Percentiles rank a stretch among this genome's conserved stretches.
Evolutionary conservation across 2,329 filamentous ascomycete genomes (phyloP).

Genomic region (Lojkania enalia): DNA sequence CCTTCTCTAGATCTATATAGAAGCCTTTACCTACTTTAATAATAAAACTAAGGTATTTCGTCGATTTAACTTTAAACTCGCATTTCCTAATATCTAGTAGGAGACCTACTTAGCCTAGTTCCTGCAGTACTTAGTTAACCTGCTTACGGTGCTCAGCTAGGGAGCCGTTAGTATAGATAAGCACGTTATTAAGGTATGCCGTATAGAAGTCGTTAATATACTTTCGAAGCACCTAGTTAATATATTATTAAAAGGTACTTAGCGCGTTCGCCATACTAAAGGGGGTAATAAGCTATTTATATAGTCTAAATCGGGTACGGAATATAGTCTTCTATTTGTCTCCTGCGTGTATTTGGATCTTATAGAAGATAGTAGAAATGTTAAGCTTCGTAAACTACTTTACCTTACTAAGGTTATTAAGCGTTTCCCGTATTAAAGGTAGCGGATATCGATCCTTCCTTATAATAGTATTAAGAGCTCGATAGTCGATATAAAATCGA

Average conservation of each 20-base stretch:
- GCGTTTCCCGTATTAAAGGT: slow-evolving; percentile 37
- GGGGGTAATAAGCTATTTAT: slow-evolving; percentile 38
- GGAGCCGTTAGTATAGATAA: slow-evolving; percentile 20
- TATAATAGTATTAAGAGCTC: slow-evolving; percentile 39
- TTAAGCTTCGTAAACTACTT: slow-evolving; percentile 38
- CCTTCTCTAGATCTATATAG: slow-evolving; percentile 21
- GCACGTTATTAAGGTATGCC: slow-evolving; percentile 27
- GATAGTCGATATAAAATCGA: slow-evolving; percentile 43
- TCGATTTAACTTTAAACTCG: slow-evolving; percentile 30
- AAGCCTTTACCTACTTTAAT: slow-evolving; percentile 21
- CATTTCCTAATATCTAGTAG: slow-evolving; percentile 24
- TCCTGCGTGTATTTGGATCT: slow-evolving; percentile 4
- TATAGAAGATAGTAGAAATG: slow-evolving; percentile 8
- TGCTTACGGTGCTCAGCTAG: slow-evolving; percentile 3
- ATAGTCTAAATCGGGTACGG: slow-evolving; percentile 35
- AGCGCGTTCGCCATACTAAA: slow-evolving; percentile 21
- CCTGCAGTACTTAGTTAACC: slow-evolving; percentile 4
- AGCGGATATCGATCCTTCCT: slow-evolving; percentile 40
- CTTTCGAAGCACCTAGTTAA: slow-evolving; percentile 26
- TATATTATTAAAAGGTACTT: slow-evolving; percentile 21
- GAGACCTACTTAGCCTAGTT: slow-evolving; percentile 9
- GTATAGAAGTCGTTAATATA: slow-evolving; percentile 25
- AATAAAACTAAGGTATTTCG: slow-evolving; percentile 29
- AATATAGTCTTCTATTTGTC: slow-evolving; percentile 42
- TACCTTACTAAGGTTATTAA: slow-evolving; percentile 23